Base-by-base conservation (phyloP, 2,329 filamentous ascomycete genomes). In the Sclerotinia borealis region DNA sequence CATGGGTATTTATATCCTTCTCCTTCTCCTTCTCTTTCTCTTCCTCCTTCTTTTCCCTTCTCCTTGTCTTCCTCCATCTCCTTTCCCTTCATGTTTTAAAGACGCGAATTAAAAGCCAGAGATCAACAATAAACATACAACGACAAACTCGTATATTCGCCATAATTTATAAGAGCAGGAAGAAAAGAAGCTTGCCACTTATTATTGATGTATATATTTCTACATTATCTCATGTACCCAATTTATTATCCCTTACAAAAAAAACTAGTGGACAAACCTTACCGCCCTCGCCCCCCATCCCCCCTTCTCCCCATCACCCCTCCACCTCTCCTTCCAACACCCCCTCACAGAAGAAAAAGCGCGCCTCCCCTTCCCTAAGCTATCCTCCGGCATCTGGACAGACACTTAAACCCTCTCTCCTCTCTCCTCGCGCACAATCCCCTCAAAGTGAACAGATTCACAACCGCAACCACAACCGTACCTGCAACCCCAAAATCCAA, bases 361-460 rank as follows among this genome's bases (percentile, higher is more conserved):
- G 1, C 83, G 90, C 0, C 93, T 93, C 67, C 89, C 90, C 0
- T 85, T 86, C 61, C 89, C 85, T 36, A 92, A 91, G 85, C 78
- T 89, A 31, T 80, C 86, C 0, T 92, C 89, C 0, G 90, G 88
- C 1, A 90, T 93, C 17, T 93, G 90, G 90, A 85, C 89, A 0
- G 78, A 79, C 0, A 87, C 91, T n/a, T n/a, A n/a, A n/a, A n/a
- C 10, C 76, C 87, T 0, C 76, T 90, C 4, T 80, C 86, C 17
- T 79, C 77, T n/a, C n/a, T n/a, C n/a, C n/a, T n/a, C 56, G 89
- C 87, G 15, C 85, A 86, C 74, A 79, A 77, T 43, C 78, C 90
- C 7, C 79, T 79, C 48, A 87, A 90, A 74, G 84, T 92, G 5
- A 79, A 83, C 48, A 82, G 82, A 13, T n/a, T n/a, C 1, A 80